Percentiles rank a stretch among this genome's conserved stretches.
These are phyloP conservation scores for Linaria vulgaris DNA, from an alignment of 257 asterid genomes.

Conservation along the genomic window DNA sequence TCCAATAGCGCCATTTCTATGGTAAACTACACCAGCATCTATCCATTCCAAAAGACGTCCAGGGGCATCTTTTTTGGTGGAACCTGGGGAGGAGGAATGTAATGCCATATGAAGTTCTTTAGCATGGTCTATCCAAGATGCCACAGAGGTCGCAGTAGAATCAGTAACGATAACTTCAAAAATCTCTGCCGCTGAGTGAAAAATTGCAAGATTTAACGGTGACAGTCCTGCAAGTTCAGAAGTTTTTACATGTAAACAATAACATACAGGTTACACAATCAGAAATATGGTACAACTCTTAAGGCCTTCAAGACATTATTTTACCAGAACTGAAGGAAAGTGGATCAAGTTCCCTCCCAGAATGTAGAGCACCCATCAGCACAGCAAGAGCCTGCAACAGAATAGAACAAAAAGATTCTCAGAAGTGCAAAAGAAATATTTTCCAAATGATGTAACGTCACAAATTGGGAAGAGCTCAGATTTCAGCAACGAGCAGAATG, in stretches of 20 bases:
- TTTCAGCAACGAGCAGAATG: conserved; percentile 24
- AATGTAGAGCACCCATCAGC: conserved; percentile 69
- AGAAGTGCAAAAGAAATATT: conserved; percentile 3
- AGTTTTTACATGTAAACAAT: conserved; percentile 19
- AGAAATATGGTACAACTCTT: conserved; percentile 22
- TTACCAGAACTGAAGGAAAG: conserved; percentile 56
- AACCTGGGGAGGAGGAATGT: conserved; percentile 69
- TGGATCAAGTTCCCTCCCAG: conserved; percentile 79
- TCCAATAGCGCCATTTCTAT: conserved; percentile 79
- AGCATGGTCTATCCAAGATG: conserved; percentile 76
- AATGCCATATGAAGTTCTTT: conserved; percentile 63
- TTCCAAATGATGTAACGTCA: neutral
- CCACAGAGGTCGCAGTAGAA: conserved; percentile 81
- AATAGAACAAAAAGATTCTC: conserved; percentile 19
- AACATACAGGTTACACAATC: conserved; percentile 2
- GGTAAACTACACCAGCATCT: conserved; percentile 96
- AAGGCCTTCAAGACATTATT: conserved; percentile 17
- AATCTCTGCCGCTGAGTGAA: conserved; percentile 87
- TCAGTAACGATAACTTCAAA: conserved; percentile 85
- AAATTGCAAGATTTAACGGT: conserved; percentile 75
- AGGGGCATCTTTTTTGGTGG: conserved; percentile 91
- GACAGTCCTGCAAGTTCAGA: conserved; percentile 57
- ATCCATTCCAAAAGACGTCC: conserved; percentile 95
- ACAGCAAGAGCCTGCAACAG: conserved; percentile 72
- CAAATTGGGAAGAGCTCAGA: conserved; percentile 11